Evolutionary conservation across 1,139 yeast genomes (phyloP).

Genomic region (Diutina pseudorugosa): DNA sequence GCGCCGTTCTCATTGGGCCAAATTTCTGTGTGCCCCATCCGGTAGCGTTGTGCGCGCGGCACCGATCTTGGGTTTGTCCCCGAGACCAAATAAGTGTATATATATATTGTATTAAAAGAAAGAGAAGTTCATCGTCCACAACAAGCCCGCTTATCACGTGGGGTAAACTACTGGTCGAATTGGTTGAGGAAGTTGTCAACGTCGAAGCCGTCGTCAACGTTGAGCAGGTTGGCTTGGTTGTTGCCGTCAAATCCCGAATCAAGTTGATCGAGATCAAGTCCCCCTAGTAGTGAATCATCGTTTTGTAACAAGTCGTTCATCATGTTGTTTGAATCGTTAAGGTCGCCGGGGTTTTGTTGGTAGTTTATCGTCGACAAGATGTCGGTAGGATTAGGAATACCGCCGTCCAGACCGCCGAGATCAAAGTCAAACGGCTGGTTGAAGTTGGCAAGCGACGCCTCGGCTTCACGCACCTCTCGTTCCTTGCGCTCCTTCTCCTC

Average conservation of each 20-base stretch:
- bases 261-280: slow-evolving; percentile 30
- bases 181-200: slow-evolving; percentile 34
- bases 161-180: slow-evolving; percentile 16
- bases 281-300: slow-evolving; percentile 33
- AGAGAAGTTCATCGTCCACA: not conserved
- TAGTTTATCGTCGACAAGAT: slow-evolving; percentile 26
- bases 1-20: slow-evolving; percentile 2
- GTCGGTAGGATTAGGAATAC: slow-evolving; percentile 27
- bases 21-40: not conserved
- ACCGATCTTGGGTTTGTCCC: not conserved
- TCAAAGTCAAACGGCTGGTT: slow-evolving; percentile 20
- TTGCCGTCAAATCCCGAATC: slow-evolving; percentile 23
- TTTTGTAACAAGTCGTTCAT: slow-evolving; percentile 29
- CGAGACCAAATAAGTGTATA: not conserved
- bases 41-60: not conserved
- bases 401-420: slow-evolving; percentile 14
- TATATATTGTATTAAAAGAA: no score
- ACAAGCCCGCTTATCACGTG: not conserved
- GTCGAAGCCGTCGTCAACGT: slow-evolving; percentile 1
- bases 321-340: slow-evolving; percentile 7
- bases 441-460: slow-evolving; percentile 9
- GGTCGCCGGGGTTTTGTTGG: slow-evolving; percentile 6
- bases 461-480: slow-evolving; percentile 8
- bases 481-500: slow-evolving; percentile 6
- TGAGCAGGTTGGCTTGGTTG: slow-evolving; percentile 5